These are phyloP conservation scores for Diaporthe longicolla DNA, from an alignment of 2,329 filamentous ascomycete genomes.

Conservation along the genomic window DNA sequence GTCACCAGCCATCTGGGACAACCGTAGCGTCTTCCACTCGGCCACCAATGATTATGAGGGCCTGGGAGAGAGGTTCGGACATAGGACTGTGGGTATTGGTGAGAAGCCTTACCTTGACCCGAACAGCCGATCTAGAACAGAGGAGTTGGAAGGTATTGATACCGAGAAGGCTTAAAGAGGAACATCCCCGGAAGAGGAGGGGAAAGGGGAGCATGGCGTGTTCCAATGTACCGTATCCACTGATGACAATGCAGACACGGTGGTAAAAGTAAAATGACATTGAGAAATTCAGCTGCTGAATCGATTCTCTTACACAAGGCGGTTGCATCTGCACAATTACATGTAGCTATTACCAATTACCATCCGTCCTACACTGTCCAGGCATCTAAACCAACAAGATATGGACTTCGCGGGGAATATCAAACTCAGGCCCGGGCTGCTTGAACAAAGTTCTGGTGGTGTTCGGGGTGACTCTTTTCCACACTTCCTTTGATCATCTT, in stretches of 20 bases:
- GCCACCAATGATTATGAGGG: slow-evolving; percentile 41
- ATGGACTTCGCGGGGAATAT: neutral
- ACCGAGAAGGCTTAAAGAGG: neutral
- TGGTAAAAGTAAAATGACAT: neutral
- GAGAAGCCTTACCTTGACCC: slow-evolving; percentile 41
- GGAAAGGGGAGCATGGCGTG: no score
- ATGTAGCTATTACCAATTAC: neutral
- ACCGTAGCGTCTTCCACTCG: slow-evolving; percentile 42
- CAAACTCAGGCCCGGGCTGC: slow-evolving; percentile 7
- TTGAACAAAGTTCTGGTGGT: slow-evolving; percentile 45
- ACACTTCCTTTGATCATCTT: slow-evolving; percentile 49
- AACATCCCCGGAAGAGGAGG: neutral
- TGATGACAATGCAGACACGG: neutral
- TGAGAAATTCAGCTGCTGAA: neutral
- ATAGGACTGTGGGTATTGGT: slow-evolving; percentile 42
- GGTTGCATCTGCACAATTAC: neutral
- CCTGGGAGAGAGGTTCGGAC: slow-evolving; percentile 38
- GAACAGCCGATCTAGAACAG: slow-evolving; percentile 38
- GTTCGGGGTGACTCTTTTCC: slow-evolving; percentile 49
- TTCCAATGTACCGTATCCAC: neutral
- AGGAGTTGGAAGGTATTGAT: slow-evolving; percentile 18
- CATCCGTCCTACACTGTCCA: neutral
- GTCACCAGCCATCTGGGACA: slow-evolving; percentile 41
- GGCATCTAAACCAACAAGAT: neutral
- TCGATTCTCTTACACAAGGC: neutral